Evolutionary conservation across 208 protist species (phyloP), one percentile per base, ranked within the genome.

Genomic region (Crithidia expoeki): DNA sequence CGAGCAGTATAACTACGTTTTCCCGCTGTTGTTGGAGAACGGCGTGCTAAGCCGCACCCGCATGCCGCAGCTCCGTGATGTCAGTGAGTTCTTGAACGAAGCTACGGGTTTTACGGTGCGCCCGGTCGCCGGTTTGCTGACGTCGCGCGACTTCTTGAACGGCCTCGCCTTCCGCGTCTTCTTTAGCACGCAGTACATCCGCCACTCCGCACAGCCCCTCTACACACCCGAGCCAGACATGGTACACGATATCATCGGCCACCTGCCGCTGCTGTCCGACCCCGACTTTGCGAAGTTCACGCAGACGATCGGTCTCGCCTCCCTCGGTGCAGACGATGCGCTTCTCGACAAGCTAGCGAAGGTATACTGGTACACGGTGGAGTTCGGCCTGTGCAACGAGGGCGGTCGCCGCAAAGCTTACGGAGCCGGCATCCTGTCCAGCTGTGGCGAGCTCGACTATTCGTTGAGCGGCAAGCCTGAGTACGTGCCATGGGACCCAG

Each of bases 141-240:
- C 96, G 5, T 86, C 92, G 12, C 84, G 97, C 40, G 94, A 98
- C 77, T 99, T 99, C 73, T 75, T 99, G 25, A 98, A 98, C 79
- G 96, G 79, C 17, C 84, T 99, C 14, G 96, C 97, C 21, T 98
- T 98, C 86, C 81, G 97, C 46, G 88, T 97, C 10, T 99, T 99
- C 83, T 98, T 98, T 80, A 95, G 88, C 38, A 99, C 98, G 19
- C 97, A 99, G 86, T 99, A 99, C 80, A 97, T 99, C 61, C 94
- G 98, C 57, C 98, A 99, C 76, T 76, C 84, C 33, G 90, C 86
- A 33, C 87, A 93, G 74, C 97, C 97, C 19, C 77, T 98, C 16
- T 99, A 99, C 89, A 98, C 96, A n/a, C 95, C 97, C 16, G 96
- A 98, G 83, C 97, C 97, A 10, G 97, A 99, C 80, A 81, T 98